Evolutionary conservation across 2,329 filamentous ascomycete genomes (phyloP).

Genomic region (Dactylellina haptotyla): DNA sequence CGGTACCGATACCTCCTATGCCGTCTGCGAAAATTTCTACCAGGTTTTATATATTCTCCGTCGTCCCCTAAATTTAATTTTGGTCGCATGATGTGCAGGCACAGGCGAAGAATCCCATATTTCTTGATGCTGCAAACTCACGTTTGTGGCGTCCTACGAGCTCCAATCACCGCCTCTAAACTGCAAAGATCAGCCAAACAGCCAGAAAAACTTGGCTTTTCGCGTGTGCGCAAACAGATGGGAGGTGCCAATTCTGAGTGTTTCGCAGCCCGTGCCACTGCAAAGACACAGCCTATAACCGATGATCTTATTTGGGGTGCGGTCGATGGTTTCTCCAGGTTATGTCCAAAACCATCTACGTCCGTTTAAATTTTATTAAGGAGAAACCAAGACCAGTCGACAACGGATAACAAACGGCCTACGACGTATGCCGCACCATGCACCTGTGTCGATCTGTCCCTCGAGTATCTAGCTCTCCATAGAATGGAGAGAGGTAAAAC

Average conservation of each 20-base stretch:
- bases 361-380: not conserved
- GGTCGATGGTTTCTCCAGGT: not conserved
- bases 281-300: not conserved
- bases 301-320: not conserved
- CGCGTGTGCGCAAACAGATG: not conserved
- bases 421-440: not conserved
- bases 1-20: too few relatives aligned
- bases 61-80: too few relatives aligned
- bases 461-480: not conserved
- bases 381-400: not conserved
- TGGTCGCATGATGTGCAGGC: too few relatives aligned
- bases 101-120: too few relatives aligned
- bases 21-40: too few relatives aligned
- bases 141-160: not conserved
- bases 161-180: slow-evolving; percentile 1
- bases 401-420: not conserved
- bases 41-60: too few relatives aligned
- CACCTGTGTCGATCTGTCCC: not conserved
- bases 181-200: not conserved
- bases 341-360: not conserved
- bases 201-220: not conserved
- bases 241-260: not conserved
- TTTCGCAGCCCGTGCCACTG: not conserved
- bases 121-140: not conserved
- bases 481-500: not conserved